These are phyloP conservation scores for Volutella citrinella DNA, from an alignment of 2,329 filamentous ascomycete genomes.

Conservation along the genomic window DNA sequence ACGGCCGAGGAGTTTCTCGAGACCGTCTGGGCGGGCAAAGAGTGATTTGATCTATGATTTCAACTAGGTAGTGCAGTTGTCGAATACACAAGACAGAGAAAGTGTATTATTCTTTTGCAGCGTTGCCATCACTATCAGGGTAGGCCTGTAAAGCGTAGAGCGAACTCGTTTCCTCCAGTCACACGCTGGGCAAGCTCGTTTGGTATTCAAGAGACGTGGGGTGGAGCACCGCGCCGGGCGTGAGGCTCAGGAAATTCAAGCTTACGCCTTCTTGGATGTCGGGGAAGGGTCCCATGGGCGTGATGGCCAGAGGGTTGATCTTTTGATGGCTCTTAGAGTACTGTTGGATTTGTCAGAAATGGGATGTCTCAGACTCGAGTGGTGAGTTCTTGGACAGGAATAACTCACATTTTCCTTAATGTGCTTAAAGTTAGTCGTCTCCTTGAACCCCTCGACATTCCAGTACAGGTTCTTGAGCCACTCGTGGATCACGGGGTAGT, in stretches of 20 bases:
- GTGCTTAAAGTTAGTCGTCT: constrained; percentile 62
- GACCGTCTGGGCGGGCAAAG: constrained; percentile 19
- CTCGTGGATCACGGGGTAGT: constrained; percentile 63
- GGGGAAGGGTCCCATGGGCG: constrained; percentile 24
- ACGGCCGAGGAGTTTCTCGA: constrained; percentile 38
- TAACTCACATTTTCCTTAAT: constrained; percentile 58
- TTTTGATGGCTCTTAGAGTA: constrained; percentile 25
- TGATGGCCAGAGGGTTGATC: constrained; percentile 26
- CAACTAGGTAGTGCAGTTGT: no score
- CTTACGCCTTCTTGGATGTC: constrained; percentile 20
- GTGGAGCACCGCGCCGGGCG: constrained; percentile 19
- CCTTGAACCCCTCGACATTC: constrained; percentile 49
- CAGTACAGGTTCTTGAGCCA: constrained; percentile 71
- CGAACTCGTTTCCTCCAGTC: no score
- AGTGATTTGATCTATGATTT: no score
- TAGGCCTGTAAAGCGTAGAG: no score
- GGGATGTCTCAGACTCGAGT: background rate
- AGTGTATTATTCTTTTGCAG: no score
- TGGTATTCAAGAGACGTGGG: no score
- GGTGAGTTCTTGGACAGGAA: no score
- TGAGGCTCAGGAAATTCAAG: constrained; percentile 17
- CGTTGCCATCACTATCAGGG: no score
- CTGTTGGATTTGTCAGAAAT: constrained; percentile 8
- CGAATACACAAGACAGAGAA: no score
- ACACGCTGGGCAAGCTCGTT: no score